phyloP scores from a whole-genome alignment of 2,329 filamentous ascomycete genomes.

The Fusarium torulosum region DNA sequence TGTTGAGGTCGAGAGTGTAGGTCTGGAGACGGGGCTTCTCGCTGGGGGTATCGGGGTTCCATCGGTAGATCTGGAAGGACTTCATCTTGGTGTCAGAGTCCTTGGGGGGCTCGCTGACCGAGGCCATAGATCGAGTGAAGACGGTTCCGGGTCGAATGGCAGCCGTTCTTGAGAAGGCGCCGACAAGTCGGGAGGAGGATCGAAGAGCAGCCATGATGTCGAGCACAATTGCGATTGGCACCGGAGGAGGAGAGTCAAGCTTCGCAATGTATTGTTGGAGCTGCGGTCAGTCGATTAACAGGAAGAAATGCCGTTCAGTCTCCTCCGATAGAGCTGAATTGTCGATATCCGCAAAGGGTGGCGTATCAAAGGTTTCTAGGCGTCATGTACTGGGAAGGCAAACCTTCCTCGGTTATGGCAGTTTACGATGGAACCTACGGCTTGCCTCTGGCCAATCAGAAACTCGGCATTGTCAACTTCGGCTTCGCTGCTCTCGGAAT shows the following conservation, averaged over 20 bases:
- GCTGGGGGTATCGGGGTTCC: constrained; percentile 93
- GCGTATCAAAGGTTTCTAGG: constrained; percentile 43
- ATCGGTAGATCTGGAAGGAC: constrained; percentile 98
- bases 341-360: constrained; percentile 43
- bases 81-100: constrained; percentile 77
- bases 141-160: constrained; percentile 57
- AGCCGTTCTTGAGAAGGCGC: constrained; percentile 58
- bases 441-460: constrained; percentile 43
- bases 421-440: constrained; percentile 35
- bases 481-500: constrained; percentile 45
- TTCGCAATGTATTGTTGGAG: constrained; percentile 37
- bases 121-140: constrained; percentile 66
- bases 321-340: constrained; percentile 45
- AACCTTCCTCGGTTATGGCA: constrained; percentile 52
- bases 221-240: constrained; percentile 39
- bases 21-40: constrained; percentile 96
- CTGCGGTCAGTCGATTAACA: constrained; percentile 45
- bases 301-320: constrained; percentile 47
- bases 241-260: constrained; percentile 48
- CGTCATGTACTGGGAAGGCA: constrained; percentile 48
- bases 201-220: constrained; percentile 71
- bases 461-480: constrained; percentile 50
- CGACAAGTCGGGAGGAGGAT: constrained; percentile 67
- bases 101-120: constrained; percentile 70
- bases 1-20: constrained; percentile 96